Evolutionary conservation across 805 yeast species (phyloP).

Genomic region (Wickerhamiella dianesei): DNA sequence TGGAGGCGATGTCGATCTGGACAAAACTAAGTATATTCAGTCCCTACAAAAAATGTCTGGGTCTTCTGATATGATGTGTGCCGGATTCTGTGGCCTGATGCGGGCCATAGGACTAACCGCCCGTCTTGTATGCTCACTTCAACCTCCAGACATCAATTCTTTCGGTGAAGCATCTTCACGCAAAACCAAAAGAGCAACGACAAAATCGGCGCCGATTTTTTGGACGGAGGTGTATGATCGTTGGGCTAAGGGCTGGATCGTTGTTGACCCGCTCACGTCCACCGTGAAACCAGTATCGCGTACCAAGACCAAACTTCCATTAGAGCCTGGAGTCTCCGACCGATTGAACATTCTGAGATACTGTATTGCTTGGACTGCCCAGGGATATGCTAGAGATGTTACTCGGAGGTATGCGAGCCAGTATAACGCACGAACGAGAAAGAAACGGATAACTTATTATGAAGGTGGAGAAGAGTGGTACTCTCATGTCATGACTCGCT

Average conservation of each 20-base stretch:
- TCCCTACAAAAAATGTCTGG: constrained; percentile 42
- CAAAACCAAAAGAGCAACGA: constrained; percentile 10
- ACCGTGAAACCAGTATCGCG: constrained; percentile 44
- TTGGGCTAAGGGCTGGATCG: constrained; percentile 54
- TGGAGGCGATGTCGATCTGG: constrained; percentile 17
- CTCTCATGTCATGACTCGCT: constrained; percentile 29
- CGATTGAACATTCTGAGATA: constrained; percentile 50
- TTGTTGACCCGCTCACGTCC: constrained; percentile 62
- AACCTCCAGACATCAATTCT: constrained; percentile 59
- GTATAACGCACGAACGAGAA: constrained; percentile 62
- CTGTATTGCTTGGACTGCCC: constrained; percentile 60
- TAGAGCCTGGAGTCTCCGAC: constrained; percentile 63
- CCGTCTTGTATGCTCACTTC: constrained; percentile 68
- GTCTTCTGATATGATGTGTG: constrained; percentile 65
- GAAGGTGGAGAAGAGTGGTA: constrained; percentile 39
- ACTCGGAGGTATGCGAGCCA: constrained; percentile 67
- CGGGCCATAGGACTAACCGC: constrained; percentile 60
- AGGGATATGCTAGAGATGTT: constrained; percentile 60
- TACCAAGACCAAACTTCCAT: constrained; percentile 33
- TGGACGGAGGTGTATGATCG: constrained; percentile 95
- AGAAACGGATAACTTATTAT: constrained; percentile 48
- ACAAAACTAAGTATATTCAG: constrained; percentile 31
- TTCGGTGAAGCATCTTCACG: neutral
- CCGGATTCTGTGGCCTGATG: constrained; percentile 69
- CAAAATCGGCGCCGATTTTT: constrained; percentile 42